Evolutionary conservation across 257 asterid species (phyloP), one percentile per base, ranked within the genome.

Genomic region (Henckelia pumila): DNA sequence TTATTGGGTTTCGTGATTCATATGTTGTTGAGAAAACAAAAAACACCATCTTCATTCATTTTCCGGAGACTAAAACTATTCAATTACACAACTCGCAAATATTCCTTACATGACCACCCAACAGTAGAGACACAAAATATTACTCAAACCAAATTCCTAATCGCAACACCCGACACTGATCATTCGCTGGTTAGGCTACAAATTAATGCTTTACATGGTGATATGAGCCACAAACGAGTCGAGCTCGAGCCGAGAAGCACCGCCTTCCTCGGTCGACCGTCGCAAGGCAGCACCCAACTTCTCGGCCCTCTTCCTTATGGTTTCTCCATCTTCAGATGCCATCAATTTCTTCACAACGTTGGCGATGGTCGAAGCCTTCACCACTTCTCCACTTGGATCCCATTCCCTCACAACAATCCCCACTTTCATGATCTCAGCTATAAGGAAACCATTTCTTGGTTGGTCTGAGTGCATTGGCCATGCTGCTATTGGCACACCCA

Each of bases 381-480:
- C 80, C 6, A 68, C 13, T 40, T 83, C 81, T 28, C 5, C 22
- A 66, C 78, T 71, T 56, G 47, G 33, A 24, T 14, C 28, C 88
- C 88, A 83, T 17, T 68, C 85, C 71, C 70, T 77, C 30, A 71
- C 84, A 16, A 37, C 60, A 1, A 83, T 8, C 8, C 87, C 87
- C 26, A 69, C 59, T 26, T 20, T 61, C 75, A 76, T n/a, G 21
- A 76, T 28, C 4, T 76, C 66, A 2, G 73, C 62, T 1, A 76
- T 61, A 24, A 79, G 78, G 53, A 17, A 21, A 3, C 69, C 10
- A 63, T 82, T 82, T 6, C 60, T 66, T 1, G 87, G 87, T 28
- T 82, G 86, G 29, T 82, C 86, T 3, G 84, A 79, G 29, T 79
- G 84, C 84, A 82, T 79, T 1, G 84, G 84, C 86, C 86, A 82